Percentiles rank a stretch among this genome's conserved stretches.
Evolutionary conservation across 176 grass and related monocot genomes (phyloP).

Genomic region (Avena sativa): DNA sequence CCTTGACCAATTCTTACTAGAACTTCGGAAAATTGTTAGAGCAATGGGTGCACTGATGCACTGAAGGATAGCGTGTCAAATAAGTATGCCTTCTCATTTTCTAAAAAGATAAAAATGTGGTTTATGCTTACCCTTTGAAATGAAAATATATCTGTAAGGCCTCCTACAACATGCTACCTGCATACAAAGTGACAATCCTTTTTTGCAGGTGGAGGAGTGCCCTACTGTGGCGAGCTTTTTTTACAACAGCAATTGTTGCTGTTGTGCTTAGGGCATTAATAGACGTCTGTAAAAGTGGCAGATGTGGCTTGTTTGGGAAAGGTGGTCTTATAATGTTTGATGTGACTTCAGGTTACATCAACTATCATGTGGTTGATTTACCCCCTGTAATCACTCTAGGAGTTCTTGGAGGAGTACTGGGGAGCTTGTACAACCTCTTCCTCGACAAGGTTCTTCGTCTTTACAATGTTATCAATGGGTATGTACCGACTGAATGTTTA

Average conservation of each 20-base stretch:
- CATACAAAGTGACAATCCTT: not conserved
- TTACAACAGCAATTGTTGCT: constrained; percentile 85
- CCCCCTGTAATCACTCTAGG: constrained; percentile 72
- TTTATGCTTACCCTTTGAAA: not conserved
- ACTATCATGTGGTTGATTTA: constrained; percentile 74
- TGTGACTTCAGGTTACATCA: constrained; percentile 69
- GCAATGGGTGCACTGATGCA: not conserved
- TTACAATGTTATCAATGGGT: constrained; percentile 85
- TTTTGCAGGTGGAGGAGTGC: constrained; percentile 95
- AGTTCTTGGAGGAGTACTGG: constrained; percentile 83
- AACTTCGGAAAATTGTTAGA: constrained; percentile 5
- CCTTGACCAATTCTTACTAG: not conserved
- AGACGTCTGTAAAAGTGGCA: constrained; percentile 79
- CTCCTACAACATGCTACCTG: not conserved
- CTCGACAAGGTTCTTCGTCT: constrained; percentile 77
- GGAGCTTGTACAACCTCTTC: constrained; percentile 83
- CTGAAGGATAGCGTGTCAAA: constrained; percentile 7
- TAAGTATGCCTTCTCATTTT: not conserved
- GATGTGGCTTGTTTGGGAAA: constrained; percentile 92
- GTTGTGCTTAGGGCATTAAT: constrained; percentile 88
- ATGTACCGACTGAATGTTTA: constrained; percentile 30
- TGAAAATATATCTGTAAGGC: not conserved
- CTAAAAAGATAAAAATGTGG: not conserved
- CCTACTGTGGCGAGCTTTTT: constrained; percentile 93
- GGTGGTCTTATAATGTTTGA: constrained; percentile 99